Evolutionary conservation across 345 rosid species (phyloP).

Genomic region (Erucastrum elatum): DNA sequence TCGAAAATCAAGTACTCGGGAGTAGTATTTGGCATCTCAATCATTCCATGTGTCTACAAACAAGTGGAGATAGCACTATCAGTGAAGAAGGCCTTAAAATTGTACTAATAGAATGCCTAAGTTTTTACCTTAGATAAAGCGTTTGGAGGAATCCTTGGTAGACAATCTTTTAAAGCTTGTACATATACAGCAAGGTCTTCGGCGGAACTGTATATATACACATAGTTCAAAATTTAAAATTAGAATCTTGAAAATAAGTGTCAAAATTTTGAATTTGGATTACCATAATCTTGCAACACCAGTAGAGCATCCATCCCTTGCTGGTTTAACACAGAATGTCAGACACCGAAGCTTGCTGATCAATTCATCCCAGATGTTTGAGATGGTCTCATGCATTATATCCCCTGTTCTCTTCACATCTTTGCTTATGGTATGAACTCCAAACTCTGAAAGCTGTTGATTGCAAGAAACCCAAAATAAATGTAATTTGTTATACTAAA

Average conservation of each 20-base stretch:
- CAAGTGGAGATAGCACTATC: not conserved
- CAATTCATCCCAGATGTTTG: constrained; percentile 61
- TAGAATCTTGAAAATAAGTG: not conserved
- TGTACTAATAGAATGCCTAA: not conserved
- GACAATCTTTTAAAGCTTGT: constrained; percentile 72
- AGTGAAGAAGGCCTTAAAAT: constrained; percentile 4
- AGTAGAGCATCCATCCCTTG: constrained; percentile 96
- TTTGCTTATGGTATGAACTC: constrained; percentile 85
- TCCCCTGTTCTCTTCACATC: constrained; percentile 65
- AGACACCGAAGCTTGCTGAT: constrained; percentile 67
- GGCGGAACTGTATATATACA: constrained; percentile 46
- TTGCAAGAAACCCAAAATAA: constrained; percentile 24
- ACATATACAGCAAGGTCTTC: constrained; percentile 73
- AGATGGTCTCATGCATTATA: constrained; percentile 49
- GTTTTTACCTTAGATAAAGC: constrained; percentile 72
- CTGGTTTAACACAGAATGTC: constrained; percentile 88
- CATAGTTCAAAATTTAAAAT: not conserved
- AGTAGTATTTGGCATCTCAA: constrained; percentile 93
- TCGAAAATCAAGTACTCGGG: constrained; percentile 82
- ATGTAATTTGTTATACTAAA: constrained; percentile 15
- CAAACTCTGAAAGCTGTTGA: constrained; percentile 66
- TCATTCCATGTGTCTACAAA: constrained; percentile 79
- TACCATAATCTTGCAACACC: constrained; percentile 97
- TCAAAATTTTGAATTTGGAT: constrained; percentile 22
- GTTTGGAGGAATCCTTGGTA: constrained; percentile 74